Conservation (phyloP, 805 yeast species). For the Candida ficus region DNA sequence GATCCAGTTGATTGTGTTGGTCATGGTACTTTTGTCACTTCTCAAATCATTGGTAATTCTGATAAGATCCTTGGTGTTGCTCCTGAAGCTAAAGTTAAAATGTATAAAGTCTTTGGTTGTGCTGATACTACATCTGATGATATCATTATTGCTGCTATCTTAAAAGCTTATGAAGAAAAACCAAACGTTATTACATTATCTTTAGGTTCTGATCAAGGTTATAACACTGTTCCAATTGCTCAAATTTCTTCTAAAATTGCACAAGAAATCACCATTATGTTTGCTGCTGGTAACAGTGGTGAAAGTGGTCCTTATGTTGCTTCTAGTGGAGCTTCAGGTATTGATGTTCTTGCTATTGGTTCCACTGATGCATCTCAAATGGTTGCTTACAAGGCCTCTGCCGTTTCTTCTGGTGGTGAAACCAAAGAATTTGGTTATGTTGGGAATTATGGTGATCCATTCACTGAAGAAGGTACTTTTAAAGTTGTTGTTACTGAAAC, state of each 20-base stretch:
- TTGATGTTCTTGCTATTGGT: slow-evolving; percentile 12
- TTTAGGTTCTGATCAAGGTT: slow-evolving; percentile 13
- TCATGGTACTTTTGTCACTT: slow-evolving; percentile 18
- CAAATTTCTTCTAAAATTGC: slow-evolving; percentile 11
- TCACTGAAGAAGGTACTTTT: slow-evolving; percentile 5
- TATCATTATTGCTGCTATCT: slow-evolving; percentile 13
- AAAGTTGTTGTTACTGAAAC: slow-evolving; percentile 2
- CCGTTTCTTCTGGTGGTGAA: slow-evolving; percentile 10
- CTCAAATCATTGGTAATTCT: slow-evolving; percentile 12
- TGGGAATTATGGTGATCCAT: slow-evolving; percentile 5
- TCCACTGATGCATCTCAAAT: slow-evolving; percentile 11
- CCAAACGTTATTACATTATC: slow-evolving; percentile 13
- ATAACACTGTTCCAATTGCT: slow-evolving; percentile 11
- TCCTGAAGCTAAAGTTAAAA: slow-evolving; percentile 12
- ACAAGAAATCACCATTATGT: slow-evolving; percentile 12
- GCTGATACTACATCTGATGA: slow-evolving; percentile 11
- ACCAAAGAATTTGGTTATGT: slow-evolving; percentile 6
- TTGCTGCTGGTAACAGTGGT: slow-evolving; percentile 18
- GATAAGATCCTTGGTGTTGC: slow-evolving; percentile 13
- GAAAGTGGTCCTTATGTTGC: slow-evolving; percentile 11
- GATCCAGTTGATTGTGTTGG: slow-evolving; percentile 18
- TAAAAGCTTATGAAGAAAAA: slow-evolving; percentile 13
- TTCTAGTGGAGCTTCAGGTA: slow-evolving; percentile 12
- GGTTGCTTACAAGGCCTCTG: slow-evolving; percentile 6
- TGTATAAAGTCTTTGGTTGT: slow-evolving; percentile 15